These are phyloP conservation scores for Lomentospora prolificans DNA, from an alignment of 2,329 filamentous ascomycete genomes.

Conservation along the genomic window DNA sequence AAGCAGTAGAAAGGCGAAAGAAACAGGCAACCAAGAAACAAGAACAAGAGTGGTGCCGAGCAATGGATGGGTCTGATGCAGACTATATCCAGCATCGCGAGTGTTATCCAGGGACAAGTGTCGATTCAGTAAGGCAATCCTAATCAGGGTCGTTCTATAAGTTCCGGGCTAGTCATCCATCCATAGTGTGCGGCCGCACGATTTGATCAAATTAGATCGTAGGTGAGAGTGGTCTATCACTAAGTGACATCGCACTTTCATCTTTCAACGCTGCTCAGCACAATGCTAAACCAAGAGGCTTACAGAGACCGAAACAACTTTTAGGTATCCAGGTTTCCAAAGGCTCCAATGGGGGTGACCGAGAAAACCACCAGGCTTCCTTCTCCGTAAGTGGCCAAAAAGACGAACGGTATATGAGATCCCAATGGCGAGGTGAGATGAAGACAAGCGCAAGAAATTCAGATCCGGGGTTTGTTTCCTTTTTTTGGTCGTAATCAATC, in stretches of 20 bases:
- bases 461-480: not conserved
- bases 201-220: constrained; percentile 25
- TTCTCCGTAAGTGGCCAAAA: too few relatives aligned
- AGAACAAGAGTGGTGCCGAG: constrained; percentile 5
- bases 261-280: not conserved
- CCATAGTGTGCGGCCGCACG: constrained; percentile 19
- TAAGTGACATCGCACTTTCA: not conserved
- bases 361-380: not conserved
- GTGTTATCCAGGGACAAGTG: not conserved
- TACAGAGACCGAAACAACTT: not conserved
- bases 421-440: not conserved
- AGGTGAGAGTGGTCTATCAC: not conserved
- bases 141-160: not conserved
- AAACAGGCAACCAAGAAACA: constrained; percentile 11
- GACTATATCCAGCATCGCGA: too few relatives aligned
- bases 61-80: too few relatives aligned
- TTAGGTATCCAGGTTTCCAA: too few relatives aligned
- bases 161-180: not conserved
- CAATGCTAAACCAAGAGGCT: not conserved
- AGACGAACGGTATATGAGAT: constrained; percentile 2
- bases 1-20: not conserved
- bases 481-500: constrained; percentile 8
- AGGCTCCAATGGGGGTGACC: not conserved
- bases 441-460: constrained; percentile 11
- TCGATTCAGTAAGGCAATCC: constrained; percentile 1